A percentile compares a stretch with the other conserved stretches of the same genome.
phyloP scores from a whole-genome alignment of 2,329 filamentous ascomycete species.

The Akanthomyces dipterigenus region DNA sequence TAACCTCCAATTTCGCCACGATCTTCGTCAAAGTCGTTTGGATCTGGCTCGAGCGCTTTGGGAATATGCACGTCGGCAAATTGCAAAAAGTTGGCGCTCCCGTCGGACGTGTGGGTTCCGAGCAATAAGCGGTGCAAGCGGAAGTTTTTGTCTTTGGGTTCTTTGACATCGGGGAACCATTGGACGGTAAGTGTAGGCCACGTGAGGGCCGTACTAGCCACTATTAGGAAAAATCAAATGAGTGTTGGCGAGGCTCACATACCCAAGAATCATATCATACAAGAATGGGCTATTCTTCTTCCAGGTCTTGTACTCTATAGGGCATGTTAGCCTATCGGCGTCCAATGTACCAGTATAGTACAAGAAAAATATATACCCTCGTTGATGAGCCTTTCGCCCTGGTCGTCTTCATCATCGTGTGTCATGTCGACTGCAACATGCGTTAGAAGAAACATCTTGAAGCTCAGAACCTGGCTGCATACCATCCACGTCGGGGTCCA shows the following conservation, averaged over 20 bases:
- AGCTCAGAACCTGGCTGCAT: conserved; percentile 15
- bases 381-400: conserved; percentile 85
- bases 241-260: conserved; percentile 15
- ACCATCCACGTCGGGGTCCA: conserved; percentile 32
- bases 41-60: conserved; percentile 65
- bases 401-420: conserved; percentile 64
- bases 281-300: conserved; percentile 99
- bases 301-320: conserved; percentile 95
- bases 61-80: conserved; percentile 93
- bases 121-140: conserved; percentile 83
- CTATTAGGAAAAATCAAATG: conserved; percentile 1
- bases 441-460: neutral
- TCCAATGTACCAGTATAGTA: neutral
- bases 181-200: conserved; percentile 97
- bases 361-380: conserved; percentile 55
- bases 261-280: conserved; percentile 94
- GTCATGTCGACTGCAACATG: conserved; percentile 28
- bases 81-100: conserved; percentile 83
- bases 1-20: conserved; percentile 92
- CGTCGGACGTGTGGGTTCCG: conserved; percentile 88
- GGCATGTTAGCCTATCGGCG: conserved; percentile 1
- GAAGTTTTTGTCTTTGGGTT: conserved; percentile 79
- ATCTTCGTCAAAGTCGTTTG: conserved; percentile 84
- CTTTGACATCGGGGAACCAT: conserved; percentile 94
- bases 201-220: conserved; percentile 71